phyloP scores from a whole-genome alignment of 176 grass and related monocot genomes.

The Triticum aestivum region IWGSC_CS_RefSeq_v2.1 NC_057811.1:110823699-110824198 shows the following conservation, averaged over 20 bases:
- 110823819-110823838: slow-evolving; percentile 59
- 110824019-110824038: no score
- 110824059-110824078: no score
- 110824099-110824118: no score
- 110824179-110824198: no score
- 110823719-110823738: background rate
- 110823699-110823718: background rate
- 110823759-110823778: background rate
- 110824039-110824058: no score
- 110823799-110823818: slow-evolving; percentile 37
- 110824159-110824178: no score
- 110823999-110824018: no score
- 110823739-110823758: background rate
- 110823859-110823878: background rate
- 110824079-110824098: no score
- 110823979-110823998: no score
- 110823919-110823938: background rate
- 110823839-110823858: slow-evolving; percentile 35
- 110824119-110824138: no score
- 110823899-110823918: background rate
- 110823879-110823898: slow-evolving; percentile 13
- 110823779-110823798: background rate
- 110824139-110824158: no score
- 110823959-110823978: background rate
- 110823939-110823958: background rate